Percentiles rank a stretch among this genome's conserved stretches.
Conservation (phyloP, 371 early-diverging fungal species). For the Massospora cicadina region DNA sequence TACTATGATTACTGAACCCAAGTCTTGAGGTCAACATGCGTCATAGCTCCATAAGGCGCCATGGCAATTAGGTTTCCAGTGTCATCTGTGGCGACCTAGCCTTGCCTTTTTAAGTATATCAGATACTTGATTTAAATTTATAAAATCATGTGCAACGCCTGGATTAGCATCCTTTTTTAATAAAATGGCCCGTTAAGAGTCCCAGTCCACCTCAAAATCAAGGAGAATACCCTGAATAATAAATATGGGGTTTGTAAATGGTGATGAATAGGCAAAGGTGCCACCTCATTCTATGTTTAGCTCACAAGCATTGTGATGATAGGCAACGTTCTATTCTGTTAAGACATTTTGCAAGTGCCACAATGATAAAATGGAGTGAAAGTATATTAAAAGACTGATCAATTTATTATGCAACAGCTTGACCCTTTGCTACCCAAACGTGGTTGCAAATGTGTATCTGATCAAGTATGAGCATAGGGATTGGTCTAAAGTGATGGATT, state of each 20-base stretch:
- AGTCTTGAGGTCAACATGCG: too few species aligned
- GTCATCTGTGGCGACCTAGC: too few species aligned
- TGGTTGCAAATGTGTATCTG: conserved; percentile 81
- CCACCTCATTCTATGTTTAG: conserved; percentile 81
- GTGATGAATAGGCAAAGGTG: conserved; percentile 72
- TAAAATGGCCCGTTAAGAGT: too few species aligned
- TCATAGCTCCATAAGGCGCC: too few species aligned
- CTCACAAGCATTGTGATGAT: conserved; percentile 31
- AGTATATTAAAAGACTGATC: conserved; percentile 76
- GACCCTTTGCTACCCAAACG: conserved; percentile 64
- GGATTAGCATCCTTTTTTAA: too few species aligned
- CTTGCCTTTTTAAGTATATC: too few species aligned
- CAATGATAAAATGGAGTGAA: conserved; percentile 66
- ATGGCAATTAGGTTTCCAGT: too few species aligned
- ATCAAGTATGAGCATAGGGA: conserved; percentile 62
- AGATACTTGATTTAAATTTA: too few species aligned
- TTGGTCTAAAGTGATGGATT: conserved; percentile 87
- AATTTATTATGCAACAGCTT: conserved; percentile 85
- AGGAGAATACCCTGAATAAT: background rate
- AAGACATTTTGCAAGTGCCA: conserved; percentile 77
- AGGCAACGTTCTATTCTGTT: conserved; percentile 64
- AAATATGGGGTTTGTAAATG: conserved; percentile 66
- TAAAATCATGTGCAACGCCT: too few species aligned
- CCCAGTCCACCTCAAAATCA: too few species aligned
- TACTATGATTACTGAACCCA: too few species aligned